phyloP scores from a whole-genome alignment of 768 basidiomycete genomes.

The Boletus eberwhitei region DNA sequence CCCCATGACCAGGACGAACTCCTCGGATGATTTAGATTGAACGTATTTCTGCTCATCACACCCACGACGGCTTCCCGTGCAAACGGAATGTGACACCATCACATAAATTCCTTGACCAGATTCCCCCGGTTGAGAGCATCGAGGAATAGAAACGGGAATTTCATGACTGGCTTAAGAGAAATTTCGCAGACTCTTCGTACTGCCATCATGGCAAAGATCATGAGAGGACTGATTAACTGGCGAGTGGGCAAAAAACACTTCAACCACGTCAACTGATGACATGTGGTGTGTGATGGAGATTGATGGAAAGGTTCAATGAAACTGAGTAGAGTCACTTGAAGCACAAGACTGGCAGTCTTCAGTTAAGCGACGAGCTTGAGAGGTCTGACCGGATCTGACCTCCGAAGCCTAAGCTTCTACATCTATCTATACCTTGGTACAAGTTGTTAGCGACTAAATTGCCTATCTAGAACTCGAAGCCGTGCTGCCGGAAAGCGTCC shows the following conservation, averaged over 20 bases:
- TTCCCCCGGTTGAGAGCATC: background rate
- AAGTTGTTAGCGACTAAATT: background rate
- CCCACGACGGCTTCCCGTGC: slow-evolving; percentile 15
- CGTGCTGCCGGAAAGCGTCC: slow-evolving; percentile 72
- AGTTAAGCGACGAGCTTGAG: background rate
- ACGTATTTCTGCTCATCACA: slow-evolving; percentile 1
- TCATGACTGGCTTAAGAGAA: background rate
- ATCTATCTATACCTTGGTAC: background rate
- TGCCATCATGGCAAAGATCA: background rate
- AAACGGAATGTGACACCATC: background rate
- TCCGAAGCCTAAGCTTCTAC: background rate
- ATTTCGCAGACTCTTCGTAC: background rate
- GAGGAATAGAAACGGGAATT: background rate
- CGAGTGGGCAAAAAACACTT: background rate
- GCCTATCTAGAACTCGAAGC: slow-evolving; percentile 77
- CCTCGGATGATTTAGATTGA: slow-evolving; percentile 1
- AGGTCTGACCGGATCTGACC: too few species aligned
- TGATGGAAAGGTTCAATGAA: background rate
- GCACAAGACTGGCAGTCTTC: background rate
- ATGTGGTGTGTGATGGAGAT: background rate
- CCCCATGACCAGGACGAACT: slow-evolving; percentile 16
- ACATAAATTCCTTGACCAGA: background rate
- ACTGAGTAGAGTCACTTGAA: background rate
- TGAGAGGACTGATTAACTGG: background rate
- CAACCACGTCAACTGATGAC: background rate